A percentile compares a stretch with the other conserved stretches of the same genome.
Evolutionary conservation across 176 grass and related monocot genomes (phyloP).

Genomic region (Ananas comosus): DNA sequence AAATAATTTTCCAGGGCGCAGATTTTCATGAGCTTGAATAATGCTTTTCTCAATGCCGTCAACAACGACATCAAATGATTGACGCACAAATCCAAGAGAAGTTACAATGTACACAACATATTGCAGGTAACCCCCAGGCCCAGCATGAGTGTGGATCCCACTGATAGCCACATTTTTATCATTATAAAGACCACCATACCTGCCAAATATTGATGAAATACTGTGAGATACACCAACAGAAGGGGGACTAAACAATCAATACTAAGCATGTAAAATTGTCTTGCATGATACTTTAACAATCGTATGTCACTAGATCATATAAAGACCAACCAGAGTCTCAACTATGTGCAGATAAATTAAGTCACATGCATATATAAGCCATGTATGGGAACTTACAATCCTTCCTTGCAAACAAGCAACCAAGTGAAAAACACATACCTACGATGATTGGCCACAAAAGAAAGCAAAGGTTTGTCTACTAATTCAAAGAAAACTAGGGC

Average conservation of each 20-base stretch:
- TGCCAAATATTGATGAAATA: slow-evolving; percentile 31
- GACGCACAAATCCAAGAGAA: slow-evolving; percentile 88
- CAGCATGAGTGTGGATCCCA: slow-evolving; percentile 93
- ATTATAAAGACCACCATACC: slow-evolving; percentile 84
- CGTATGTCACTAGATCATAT: background rate
- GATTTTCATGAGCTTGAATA: slow-evolving; percentile 81
- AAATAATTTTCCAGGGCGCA: slow-evolving; percentile 65
- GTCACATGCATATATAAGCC: too few species aligned
- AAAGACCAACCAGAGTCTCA: too few species aligned
- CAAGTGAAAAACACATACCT: too few species aligned
- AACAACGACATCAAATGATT: slow-evolving; percentile 95
- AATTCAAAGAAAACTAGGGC: too few species aligned
- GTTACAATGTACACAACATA: slow-evolving; percentile 92
- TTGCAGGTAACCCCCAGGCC: slow-evolving; percentile 94
- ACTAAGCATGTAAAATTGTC: background rate
- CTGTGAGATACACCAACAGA: background rate
- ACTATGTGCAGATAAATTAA: too few species aligned
- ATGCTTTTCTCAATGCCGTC: slow-evolving; percentile 88
- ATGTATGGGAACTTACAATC: too few species aligned
- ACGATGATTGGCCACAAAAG: too few species aligned
- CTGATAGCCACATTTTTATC: slow-evolving; percentile 88
- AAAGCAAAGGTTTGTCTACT: too few species aligned
- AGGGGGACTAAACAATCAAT: background rate
- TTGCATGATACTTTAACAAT: background rate
- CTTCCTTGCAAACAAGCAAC: too few species aligned